Percentiles rank a stretch among this genome's conserved stretches.
Evolutionary conservation across 139 green algal species (phyloP).

Genomic region (Chloropicon primus): DNA sequence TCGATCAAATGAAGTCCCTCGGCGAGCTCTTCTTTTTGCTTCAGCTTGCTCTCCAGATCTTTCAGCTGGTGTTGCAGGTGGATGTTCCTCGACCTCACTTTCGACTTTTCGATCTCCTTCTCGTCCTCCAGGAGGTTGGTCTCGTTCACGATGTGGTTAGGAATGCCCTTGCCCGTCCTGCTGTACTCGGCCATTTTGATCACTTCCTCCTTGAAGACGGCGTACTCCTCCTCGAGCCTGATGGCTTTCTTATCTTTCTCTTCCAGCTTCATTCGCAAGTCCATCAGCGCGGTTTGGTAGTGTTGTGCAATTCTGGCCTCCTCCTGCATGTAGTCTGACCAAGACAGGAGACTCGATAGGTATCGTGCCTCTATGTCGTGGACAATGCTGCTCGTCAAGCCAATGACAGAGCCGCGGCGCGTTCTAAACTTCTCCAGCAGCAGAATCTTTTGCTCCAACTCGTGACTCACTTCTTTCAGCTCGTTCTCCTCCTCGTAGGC

Average conservation of each 20-base stretch:
- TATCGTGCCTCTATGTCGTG: background rate
- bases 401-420: background rate
- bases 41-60: conserved; percentile 9
- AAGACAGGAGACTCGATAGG: background rate
- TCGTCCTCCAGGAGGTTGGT: conserved; percentile 1
- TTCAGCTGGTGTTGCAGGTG: conserved; percentile 6
- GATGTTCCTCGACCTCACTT: conserved; percentile 18
- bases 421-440: background rate
- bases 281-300: conserved; percentile 5
- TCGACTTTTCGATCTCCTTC: conserved; percentile 14
- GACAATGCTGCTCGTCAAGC: background rate
- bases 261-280: background rate
- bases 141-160: background rate
- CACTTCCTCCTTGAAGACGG: conserved; percentile 6
- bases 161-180: conserved; percentile 12
- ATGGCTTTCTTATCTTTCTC: conserved; percentile 6
- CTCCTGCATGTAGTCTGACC: background rate
- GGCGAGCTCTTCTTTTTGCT: conserved; percentile 28
- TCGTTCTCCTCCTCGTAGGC: conserved; percentile 2
- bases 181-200: conserved; percentile 12
- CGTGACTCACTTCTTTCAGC: background rate
- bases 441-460: background rate
- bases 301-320: conserved; percentile 1
- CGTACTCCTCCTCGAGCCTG: conserved; percentile 8
- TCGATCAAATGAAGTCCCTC: conserved; percentile 82